Percentiles rank a stretch among this genome's conserved stretches.
Evolutionary conservation across 768 basidiomycete genomes (phyloP).

Genomic region (Auriscalpium vulgare): DNA sequence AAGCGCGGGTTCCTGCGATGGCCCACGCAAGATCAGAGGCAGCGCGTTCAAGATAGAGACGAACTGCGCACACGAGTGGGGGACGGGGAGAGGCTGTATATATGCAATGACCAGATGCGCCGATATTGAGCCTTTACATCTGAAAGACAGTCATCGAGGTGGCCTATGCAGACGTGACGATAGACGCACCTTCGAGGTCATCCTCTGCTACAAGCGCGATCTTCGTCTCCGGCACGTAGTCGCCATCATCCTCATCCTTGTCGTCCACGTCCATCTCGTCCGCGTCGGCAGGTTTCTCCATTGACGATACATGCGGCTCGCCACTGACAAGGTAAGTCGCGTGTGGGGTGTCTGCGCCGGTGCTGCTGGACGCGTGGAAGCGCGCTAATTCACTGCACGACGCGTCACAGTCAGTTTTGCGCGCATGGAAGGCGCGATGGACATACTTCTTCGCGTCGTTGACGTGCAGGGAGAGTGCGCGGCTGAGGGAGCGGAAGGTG

Average conservation of each 20-base stretch:
- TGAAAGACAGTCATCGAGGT: slow-evolving; percentile 19
- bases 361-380: slow-evolving; percentile 41
- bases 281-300: slow-evolving; percentile 2
- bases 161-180: background rate
- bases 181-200: slow-evolving; percentile 55
- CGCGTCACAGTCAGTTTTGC: background rate
- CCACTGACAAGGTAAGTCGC: slow-evolving; percentile 76
- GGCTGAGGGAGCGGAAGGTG: slow-evolving; percentile 71
- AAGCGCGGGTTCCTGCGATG: slow-evolving; percentile 35
- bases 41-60: background rate
- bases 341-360: slow-evolving; percentile 33
- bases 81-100: slow-evolving; percentile 69
- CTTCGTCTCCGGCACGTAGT: slow-evolving; percentile 37
- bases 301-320: slow-evolving; percentile 21
- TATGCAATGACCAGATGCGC: slow-evolving; percentile 45
- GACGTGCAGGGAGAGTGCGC: slow-evolving; percentile 63
- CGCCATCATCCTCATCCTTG: slow-evolving; percentile 30
- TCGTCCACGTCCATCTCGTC: slow-evolving; percentile 29
- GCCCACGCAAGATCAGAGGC: background rate
- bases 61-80: slow-evolving; percentile 37
- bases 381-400: slow-evolving; percentile 50
- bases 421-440: background rate
- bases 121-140: slow-evolving; percentile 47
- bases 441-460: slow-evolving; percentile 72
- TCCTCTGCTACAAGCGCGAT: slow-evolving; percentile 55